phyloP scores from a whole-genome alignment of 2,329 filamentous ascomycete species.

The Nemania sp. region DNA sequence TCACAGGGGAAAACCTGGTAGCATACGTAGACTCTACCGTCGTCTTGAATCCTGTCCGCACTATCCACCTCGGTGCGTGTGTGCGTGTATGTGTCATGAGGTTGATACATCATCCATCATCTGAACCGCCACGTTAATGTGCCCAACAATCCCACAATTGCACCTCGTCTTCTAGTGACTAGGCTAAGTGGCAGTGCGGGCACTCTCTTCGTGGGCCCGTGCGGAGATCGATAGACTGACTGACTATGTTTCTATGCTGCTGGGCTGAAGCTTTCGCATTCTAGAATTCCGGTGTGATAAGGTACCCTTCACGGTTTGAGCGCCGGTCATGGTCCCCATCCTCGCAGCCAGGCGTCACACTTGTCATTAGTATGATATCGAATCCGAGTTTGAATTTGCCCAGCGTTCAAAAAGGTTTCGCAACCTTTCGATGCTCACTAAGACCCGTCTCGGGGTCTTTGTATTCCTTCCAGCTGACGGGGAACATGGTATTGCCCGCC shows the following conservation, averaged over 20 bases:
- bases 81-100: not conserved
- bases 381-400: slow-evolving; percentile 6
- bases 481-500: slow-evolving; percentile 86
- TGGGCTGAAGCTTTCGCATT: not conserved
- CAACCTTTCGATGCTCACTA: slow-evolving; percentile 86
- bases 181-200: not conserved
- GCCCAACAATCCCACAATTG: not conserved
- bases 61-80: not conserved
- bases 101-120: not conserved
- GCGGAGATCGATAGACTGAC: not conserved
- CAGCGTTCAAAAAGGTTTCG: slow-evolving; percentile 76
- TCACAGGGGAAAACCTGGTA: not conserved
- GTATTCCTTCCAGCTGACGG: slow-evolving; percentile 95
- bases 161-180: not conserved
- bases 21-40: not conserved
- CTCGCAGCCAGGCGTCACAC: no score
- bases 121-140: not conserved
- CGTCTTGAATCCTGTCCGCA: not conserved
- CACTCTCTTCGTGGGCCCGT: not conserved
- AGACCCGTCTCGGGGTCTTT: slow-evolving; percentile 77
- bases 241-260: not conserved
- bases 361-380: not conserved
- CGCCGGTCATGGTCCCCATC: no score
- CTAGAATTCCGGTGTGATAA: not conserved
- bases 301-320: no score